Percentiles rank a stretch among this genome's conserved stretches.
These are phyloP conservation scores for Heterobasidion irregulare DNA, from an alignment of 1,284 basidiomycete species.

Conservation along the genomic window DNA sequence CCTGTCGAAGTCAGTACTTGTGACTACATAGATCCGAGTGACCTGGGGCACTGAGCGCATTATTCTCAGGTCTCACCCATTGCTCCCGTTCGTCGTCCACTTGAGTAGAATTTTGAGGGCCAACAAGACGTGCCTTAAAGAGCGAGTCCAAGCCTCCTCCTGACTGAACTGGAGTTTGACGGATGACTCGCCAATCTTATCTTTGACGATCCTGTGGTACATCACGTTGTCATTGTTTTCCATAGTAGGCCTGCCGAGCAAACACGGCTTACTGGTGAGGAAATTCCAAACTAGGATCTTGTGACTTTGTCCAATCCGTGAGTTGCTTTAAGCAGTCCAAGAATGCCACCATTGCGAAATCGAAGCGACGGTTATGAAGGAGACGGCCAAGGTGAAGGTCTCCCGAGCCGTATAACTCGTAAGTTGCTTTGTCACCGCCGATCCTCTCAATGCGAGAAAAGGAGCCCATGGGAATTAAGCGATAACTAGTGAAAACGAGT, in stretches of 20 bases:
- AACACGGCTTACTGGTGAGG: conserved; percentile 66
- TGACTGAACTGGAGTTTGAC: conserved; percentile 92
- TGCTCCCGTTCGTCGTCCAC: conserved; percentile 74
- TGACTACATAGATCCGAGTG: too few relatives aligned
- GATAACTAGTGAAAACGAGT: conserved; percentile 49
- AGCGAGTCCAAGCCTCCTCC: conserved; percentile 95
- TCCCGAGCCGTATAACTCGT: conserved; percentile 87
- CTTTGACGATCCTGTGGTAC: conserved; percentile 71
- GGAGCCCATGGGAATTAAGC: conserved; percentile 86
- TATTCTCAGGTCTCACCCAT: conserved; percentile 28
- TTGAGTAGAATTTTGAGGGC: conserved; percentile 82
- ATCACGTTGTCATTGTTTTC: neutral
- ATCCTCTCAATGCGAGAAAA: conserved; percentile 87
- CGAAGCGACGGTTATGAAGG: conserved; percentile 92
- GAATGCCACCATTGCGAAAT: conserved; percentile 93
- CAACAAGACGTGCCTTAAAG: conserved; percentile 83
- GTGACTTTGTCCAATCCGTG: conserved; percentile 72
- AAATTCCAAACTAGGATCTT: conserved; percentile 70
- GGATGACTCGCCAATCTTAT: conserved; percentile 92
- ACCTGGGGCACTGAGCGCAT: too few relatives aligned
- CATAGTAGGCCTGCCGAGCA: neutral
- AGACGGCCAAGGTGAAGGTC: conserved; percentile 84
- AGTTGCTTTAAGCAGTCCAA: conserved; percentile 91
- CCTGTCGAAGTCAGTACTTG: too few relatives aligned
- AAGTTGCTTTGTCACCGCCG: conserved; percentile 73